These are phyloP conservation scores for Cyclospora cayetanensis DNA, from an alignment of 169 alveolate species.

Conservation along the genomic window DNA sequence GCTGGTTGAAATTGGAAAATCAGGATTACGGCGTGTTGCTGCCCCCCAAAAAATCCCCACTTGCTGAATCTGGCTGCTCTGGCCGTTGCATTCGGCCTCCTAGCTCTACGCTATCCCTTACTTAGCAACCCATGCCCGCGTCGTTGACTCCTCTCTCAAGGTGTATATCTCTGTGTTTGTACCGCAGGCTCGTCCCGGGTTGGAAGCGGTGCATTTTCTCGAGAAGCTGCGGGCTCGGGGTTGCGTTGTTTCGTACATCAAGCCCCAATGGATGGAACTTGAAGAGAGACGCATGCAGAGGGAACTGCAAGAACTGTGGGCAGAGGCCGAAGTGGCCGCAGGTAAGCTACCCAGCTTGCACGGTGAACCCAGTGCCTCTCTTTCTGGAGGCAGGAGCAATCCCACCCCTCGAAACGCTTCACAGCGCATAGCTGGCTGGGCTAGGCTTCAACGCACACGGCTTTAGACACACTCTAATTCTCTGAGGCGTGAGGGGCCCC, in stretches of 20 bases:
- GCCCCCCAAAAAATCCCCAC: neutral
- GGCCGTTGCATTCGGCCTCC: no score
- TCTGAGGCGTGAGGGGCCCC: no score
- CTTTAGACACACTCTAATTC: no score
- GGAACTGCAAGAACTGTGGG: constrained; percentile 84
- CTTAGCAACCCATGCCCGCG: no score
- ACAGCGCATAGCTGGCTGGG: no score
- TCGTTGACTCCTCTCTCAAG: no score
- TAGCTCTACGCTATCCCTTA: no score
- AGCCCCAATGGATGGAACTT: constrained; percentile 90
- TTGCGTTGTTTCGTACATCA: constrained; percentile 84
- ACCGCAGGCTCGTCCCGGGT: constrained; percentile 83
- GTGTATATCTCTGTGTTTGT: neutral
- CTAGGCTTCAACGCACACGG: no score
- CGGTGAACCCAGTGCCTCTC: no score
- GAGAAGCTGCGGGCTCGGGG: constrained; percentile 90
- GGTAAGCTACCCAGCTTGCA: constrained; percentile 63
- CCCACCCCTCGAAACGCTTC: no score
- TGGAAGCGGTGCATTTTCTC: constrained; percentile 82
- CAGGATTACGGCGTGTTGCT: neutral
- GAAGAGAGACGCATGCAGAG: constrained; percentile 82
- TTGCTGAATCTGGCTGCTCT: no score
- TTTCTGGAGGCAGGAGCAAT: no score
- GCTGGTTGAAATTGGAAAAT: neutral
- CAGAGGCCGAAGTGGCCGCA: constrained; percentile 63